A percentile compares a stretch with the other conserved stretches of the same genome.
phyloP scores from a whole-genome alignment of 1,284 basidiomycete genomes.

The Boletus austroedulis region DNA sequence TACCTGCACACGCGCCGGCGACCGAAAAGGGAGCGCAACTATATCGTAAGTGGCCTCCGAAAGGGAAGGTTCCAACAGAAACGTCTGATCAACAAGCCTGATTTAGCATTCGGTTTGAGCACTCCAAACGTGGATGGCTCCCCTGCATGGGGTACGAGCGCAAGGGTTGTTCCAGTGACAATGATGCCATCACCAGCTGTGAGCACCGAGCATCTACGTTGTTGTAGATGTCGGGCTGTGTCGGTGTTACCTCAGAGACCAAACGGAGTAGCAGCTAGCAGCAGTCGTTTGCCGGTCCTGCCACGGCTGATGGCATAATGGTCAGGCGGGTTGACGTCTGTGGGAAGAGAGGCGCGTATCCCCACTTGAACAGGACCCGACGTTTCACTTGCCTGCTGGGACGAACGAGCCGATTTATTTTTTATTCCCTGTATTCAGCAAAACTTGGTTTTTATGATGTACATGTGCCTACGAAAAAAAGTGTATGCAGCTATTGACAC shows the following conservation, averaged over 20 bases:
- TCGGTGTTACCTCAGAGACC: constrained; percentile 10
- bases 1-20: constrained; percentile 13
- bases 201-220: constrained; percentile 1
- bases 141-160: not conserved
- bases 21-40: not conserved
- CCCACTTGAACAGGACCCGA: not conserved
- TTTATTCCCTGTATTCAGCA: constrained; percentile 26
- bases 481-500: constrained; percentile 39
- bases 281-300: constrained; percentile 3
- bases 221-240: constrained; percentile 24
- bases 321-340: constrained; percentile 9
- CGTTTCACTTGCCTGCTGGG: constrained; percentile 6
- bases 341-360: constrained; percentile 9
- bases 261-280: constrained; percentile 3
- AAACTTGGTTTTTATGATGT: constrained; percentile 34
- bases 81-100: constrained; percentile 19
- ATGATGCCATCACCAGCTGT: constrained; percentile 15
- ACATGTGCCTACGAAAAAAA: constrained; percentile 35
- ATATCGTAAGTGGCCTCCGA: constrained; percentile 16
- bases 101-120: constrained; percentile 22
- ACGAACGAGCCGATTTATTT: too few species aligned
- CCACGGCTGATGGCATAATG: not conserved
- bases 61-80: constrained; percentile 31
- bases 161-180: constrained; percentile 1
- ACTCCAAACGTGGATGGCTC: constrained; percentile 16